Evolutionary conservation across 2,329 filamentous ascomycete species (phyloP).

Genomic region (Chrysosporium keratinophilum): DNA sequence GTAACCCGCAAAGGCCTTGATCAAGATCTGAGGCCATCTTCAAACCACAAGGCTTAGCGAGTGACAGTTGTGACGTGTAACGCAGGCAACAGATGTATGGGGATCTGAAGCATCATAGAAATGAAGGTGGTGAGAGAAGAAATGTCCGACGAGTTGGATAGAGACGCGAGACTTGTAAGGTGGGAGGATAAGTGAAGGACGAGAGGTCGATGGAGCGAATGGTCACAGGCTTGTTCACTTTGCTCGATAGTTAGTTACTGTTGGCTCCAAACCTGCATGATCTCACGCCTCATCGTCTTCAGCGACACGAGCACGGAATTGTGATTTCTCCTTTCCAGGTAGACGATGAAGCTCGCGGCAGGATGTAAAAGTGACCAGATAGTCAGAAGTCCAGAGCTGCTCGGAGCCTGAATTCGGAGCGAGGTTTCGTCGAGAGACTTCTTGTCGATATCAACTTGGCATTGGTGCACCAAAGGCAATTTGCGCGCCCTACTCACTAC

Average conservation of each 20-base stretch:
- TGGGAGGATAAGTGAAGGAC: not conserved
- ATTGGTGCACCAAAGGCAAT: not conserved
- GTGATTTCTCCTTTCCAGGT: not conserved
- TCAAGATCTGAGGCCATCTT: conserved; percentile 8
- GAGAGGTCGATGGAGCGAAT: not conserved
- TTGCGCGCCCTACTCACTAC: not conserved
- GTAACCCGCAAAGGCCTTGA: conserved; percentile 1
- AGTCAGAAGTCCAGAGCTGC: not conserved
- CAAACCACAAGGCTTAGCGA: not conserved
- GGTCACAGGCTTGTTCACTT: not conserved
- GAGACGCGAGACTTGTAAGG: not conserved
- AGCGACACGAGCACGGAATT: not conserved
- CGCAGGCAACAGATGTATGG: not conserved
- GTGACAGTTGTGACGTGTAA: not conserved
- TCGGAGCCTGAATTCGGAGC: not conserved
- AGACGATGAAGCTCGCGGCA: too few species aligned
- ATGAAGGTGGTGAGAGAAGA: not conserved
- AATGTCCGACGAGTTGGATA: not conserved
- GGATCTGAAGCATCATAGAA: conserved; percentile 10
- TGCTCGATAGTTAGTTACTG: not conserved
- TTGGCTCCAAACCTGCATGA: conserved; percentile 8
- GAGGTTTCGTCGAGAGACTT: not conserved
- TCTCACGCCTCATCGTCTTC: conserved; percentile 3
- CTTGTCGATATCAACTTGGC: not conserved
- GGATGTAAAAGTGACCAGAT: not conserved